Conservation (phyloP, 352 stramenopile species). For the Peronospora tabacina region DNA sequence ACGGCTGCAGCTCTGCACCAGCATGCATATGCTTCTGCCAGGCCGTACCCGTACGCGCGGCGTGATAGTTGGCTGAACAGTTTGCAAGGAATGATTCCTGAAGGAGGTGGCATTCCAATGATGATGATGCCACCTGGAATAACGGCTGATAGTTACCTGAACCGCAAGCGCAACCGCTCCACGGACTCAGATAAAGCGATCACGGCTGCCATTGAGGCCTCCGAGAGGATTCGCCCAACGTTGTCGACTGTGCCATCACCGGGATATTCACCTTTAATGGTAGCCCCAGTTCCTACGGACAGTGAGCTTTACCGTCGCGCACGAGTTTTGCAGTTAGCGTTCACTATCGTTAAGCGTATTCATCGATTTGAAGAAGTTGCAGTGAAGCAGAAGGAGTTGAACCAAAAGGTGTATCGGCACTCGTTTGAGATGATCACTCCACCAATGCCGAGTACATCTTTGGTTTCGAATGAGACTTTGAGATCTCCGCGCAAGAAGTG, state of each 20-base stretch:
- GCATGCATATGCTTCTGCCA: constrained; percentile 41
- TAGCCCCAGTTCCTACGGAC: constrained; percentile 28
- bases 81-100: constrained; percentile 25
- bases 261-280: constrained; percentile 16
- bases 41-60: constrained; percentile 31
- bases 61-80: constrained; percentile 34
- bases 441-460: constrained; percentile 15
- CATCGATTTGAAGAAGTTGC: constrained; percentile 50
- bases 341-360: constrained; percentile 51
- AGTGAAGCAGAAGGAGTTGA: constrained; percentile 28
- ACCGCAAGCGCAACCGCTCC: constrained; percentile 67
- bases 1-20: constrained; percentile 37
- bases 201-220: constrained; percentile 41
- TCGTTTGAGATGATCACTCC: constrained; percentile 59
- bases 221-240: constrained; percentile 44
- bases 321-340: constrained; percentile 49
- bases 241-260: constrained; percentile 23
- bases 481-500: constrained; percentile 23
- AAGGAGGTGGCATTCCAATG: constrained; percentile 32
- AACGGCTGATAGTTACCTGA: constrained; percentile 37
- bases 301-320: constrained; percentile 48
- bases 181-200: constrained; percentile 57
- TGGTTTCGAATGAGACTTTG: constrained; percentile 7
- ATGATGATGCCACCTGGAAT: constrained; percentile 30
- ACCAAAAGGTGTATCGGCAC: constrained; percentile 38